Base-by-base conservation (phyloP, 805 yeast species). In the Yarrowia hollandica region DNA sequence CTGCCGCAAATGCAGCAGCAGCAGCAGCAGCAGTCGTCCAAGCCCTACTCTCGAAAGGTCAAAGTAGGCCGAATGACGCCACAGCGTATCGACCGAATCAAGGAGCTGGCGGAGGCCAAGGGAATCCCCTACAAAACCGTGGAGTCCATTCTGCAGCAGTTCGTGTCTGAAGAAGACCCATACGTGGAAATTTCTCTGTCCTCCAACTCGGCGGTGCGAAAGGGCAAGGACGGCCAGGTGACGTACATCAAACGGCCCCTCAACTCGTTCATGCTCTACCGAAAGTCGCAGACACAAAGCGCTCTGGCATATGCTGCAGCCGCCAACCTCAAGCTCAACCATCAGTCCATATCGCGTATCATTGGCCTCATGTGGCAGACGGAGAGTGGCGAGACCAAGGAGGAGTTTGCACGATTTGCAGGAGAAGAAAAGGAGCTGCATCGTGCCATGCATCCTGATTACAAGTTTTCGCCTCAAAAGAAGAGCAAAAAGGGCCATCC, bases 291-390 rank as follows among this genome's bases (percentile, higher is more conserved):
- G 72, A 74, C 77, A 15, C 76, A 75, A 62, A 72, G 72, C 10
- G 75, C 77, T 15, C 68, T 72, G 60, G 66, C 70, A 5, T 66
- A 69, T 41, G 68, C 69, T 14, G 61, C 66, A 33, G 62, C 66
- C 39, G 60, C 60, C 56, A 66, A 63, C 39, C 63, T 65, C 61
- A 73, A 71, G 63, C 68, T 76, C 57, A 75, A 77, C 62, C 78
- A 77, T 59, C 79, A 75, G 62, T 61, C 69, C 26, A 68, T 77
- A 57, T 72, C 75, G 16, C 77, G 76, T 42, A 71, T 75, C 23
- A 75, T 77, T 35, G 75, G 81, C 1, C 68, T 76, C 38, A 64
- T 78, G 66, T 78, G 82, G 82, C 68, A 73, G 41, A 75, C 80
- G 1, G 81, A 78, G 64, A 58, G 67, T 8, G 62, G 63, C 39